A percentile compares a stretch with the other conserved stretches of the same genome.
Evolutionary conservation across 2,329 filamentous ascomycete species (phyloP).

Genomic region (Xylaria sp.): DNA sequence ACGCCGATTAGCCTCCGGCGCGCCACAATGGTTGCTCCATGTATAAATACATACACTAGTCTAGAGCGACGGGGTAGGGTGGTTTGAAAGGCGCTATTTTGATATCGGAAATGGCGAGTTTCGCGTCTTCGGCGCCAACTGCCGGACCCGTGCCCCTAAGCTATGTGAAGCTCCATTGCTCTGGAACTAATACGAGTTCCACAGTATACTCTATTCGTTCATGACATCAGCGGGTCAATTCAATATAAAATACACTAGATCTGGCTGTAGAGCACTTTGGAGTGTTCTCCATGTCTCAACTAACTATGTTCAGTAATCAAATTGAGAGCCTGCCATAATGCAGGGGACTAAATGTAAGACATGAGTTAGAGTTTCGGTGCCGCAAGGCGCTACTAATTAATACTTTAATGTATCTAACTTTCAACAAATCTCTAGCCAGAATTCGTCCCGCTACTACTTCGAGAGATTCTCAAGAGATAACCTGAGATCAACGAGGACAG

Average conservation of each 20-base stretch:
- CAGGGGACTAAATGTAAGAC: slow-evolving; percentile 26
- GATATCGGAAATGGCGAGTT: slow-evolving; percentile 12
- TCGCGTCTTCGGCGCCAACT: slow-evolving; percentile 2
- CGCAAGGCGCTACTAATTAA: slow-evolving; percentile 4
- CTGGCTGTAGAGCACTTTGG: not conserved
- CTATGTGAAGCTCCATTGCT: not conserved
- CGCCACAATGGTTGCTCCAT: slow-evolving; percentile 10
- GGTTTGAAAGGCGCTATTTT: slow-evolving; percentile 1
- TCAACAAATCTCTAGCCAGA: not conserved
- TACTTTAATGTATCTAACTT: not conserved
- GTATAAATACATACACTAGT: slow-evolving; percentile 19
- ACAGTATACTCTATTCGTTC: not conserved
- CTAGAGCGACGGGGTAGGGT: slow-evolving; percentile 16
- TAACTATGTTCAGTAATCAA: slow-evolving; percentile 29
- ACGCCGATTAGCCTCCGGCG: slow-evolving; percentile 11
- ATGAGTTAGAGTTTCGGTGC: slow-evolving; percentile 1
- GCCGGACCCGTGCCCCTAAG: not conserved
- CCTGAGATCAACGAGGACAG: not conserved
- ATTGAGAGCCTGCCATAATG: slow-evolving; percentile 11
- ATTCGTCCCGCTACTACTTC: not conserved
- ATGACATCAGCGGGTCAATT: slow-evolving; percentile 24
- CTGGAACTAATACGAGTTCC: not conserved
- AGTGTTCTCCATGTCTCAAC: not conserved
- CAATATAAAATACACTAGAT: not conserved
- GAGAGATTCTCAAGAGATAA: not conserved